Evolutionary conservation across 2,329 filamentous ascomycete species (phyloP).

Genomic region (Aspergillus awamori): DNA sequence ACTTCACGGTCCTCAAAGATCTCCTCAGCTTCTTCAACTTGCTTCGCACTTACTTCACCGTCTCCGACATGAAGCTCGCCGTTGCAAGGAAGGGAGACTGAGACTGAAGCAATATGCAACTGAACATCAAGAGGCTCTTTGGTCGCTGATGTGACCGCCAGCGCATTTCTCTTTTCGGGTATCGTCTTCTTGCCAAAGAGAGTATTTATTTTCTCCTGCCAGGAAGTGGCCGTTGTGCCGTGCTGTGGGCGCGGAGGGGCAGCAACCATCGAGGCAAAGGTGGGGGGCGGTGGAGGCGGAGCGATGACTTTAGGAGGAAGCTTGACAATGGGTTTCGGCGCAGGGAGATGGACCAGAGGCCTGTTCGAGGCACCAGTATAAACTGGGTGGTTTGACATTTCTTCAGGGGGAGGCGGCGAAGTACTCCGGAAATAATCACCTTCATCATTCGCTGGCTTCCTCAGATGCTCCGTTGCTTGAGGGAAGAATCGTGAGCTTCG

Average conservation of each 20-base stretch:
- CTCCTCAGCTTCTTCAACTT: conserved; percentile 76
- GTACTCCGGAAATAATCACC: conserved; percentile 41
- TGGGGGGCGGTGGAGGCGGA: conserved; percentile 49
- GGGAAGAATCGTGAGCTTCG: conserved; percentile 56
- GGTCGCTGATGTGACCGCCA: conserved; percentile 68
- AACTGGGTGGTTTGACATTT: conserved; percentile 57
- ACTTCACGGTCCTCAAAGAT: conserved; percentile 82
- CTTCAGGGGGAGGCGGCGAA: conserved; percentile 62
- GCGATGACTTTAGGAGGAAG: conserved; percentile 65
- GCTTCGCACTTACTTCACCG: conserved; percentile 60
- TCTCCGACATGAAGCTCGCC: conserved; percentile 45
- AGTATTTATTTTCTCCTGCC: conserved; percentile 84
- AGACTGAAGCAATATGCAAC: conserved; percentile 57
- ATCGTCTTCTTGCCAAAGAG: conserved; percentile 66
- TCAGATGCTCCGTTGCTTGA: conserved; percentile 40
- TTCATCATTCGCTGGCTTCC: conserved; percentile 36
- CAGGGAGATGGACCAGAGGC: conserved; percentile 61
- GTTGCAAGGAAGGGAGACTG: conserved; percentile 68
- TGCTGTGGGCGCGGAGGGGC: conserved; percentile 45
- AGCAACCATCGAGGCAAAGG: conserved; percentile 49
- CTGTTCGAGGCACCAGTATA: conserved; percentile 54
- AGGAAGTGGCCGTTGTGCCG: conserved; percentile 55
- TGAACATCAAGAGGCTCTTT: conserved; percentile 67
- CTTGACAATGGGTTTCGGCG: conserved; percentile 73
- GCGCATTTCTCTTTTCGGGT: conserved; percentile 54